Evolutionary conservation across 2,329 filamentous ascomycete genomes (phyloP).

Genomic region (Alternaria dauci): DNA sequence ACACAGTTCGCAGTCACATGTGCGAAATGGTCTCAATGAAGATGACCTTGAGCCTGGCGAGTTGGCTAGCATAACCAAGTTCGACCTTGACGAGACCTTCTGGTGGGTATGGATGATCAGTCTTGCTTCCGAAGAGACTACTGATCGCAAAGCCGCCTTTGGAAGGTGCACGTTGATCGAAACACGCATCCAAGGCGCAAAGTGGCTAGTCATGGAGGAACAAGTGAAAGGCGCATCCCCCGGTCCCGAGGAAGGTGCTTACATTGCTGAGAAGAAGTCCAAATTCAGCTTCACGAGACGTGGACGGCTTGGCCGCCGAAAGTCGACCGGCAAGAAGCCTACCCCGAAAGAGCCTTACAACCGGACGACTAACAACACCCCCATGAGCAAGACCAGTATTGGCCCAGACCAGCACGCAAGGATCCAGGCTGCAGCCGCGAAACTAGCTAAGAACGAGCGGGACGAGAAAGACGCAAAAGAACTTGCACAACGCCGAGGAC

Average conservation of each 20-base stretch:
- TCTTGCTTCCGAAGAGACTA: constrained; percentile 87
- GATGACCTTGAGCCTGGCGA: constrained; percentile 86
- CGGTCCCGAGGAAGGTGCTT: constrained; percentile 83
- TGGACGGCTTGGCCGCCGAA: constrained; percentile 68
- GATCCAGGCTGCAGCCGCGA: constrained; percentile 89
- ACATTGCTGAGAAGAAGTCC: constrained; percentile 94
- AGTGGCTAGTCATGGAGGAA: constrained; percentile 96
- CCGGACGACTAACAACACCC: constrained; percentile 58
- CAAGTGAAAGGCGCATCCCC: constrained; percentile 92
- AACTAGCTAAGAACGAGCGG: constrained; percentile 75
- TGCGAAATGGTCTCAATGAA: constrained; percentile 68
- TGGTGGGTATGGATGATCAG: constrained; percentile 99
- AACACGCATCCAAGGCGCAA: constrained; percentile 79
- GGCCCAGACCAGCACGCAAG: constrained; percentile 90
- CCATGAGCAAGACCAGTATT: constrained; percentile 81
- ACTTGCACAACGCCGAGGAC: constrained; percentile 63
- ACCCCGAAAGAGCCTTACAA: constrained; percentile 61
- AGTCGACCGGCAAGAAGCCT: constrained; percentile 54
- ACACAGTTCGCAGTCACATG: constrained; percentile 85
- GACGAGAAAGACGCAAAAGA: constrained; percentile 63
- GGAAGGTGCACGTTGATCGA: constrained; percentile 93
- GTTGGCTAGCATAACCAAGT: constrained; percentile 85
- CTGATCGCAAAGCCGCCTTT: constrained; percentile 87
- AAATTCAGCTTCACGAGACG: constrained; percentile 86
- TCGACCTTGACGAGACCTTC: constrained; percentile 93